phyloP scores from a whole-genome alignment of 306 rosid species.

The Glycyrrhiza uralensis region DNA sequence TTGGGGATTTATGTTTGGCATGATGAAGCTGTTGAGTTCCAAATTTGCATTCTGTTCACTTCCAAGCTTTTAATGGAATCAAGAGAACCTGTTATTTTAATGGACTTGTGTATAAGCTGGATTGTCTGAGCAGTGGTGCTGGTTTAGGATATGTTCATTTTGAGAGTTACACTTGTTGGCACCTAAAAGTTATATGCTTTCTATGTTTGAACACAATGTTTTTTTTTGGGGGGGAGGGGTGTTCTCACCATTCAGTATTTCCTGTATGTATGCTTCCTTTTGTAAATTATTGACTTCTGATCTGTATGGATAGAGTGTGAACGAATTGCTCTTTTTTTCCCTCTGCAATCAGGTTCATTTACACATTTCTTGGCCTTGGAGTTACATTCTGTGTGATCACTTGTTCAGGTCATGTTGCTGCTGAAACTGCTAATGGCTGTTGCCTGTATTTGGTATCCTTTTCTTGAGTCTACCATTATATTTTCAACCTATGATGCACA shows the following conservation, averaged over 20 bases:
- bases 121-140: neutral
- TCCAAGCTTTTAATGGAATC: neutral
- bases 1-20: neutral
- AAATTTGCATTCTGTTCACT: neutral
- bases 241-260: neutral
- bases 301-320: neutral
- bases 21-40: neutral
- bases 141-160: conserved; percentile 4
- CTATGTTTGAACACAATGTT: neutral
- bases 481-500: neutral
- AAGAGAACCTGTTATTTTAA: neutral
- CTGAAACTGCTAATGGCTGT: conserved; percentile 75
- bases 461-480: conserved; percentile 13
- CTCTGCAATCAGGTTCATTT: conserved; percentile 68
- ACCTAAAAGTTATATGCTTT: neutral
- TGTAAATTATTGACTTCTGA: neutral
- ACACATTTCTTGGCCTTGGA: conserved; percentile 68
- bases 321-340: neutral
- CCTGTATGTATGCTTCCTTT: neutral
- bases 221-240: neutral
- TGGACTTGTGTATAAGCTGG: neutral
- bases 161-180: neutral
- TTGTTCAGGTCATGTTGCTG: conserved; percentile 75
- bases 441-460: conserved; percentile 82
- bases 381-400: conserved; percentile 59